Evolutionary conservation across 1,284 basidiomycete species (phyloP), one percentile per base, ranked within the genome.

Genomic region (Tausonia pullulans): DNA sequence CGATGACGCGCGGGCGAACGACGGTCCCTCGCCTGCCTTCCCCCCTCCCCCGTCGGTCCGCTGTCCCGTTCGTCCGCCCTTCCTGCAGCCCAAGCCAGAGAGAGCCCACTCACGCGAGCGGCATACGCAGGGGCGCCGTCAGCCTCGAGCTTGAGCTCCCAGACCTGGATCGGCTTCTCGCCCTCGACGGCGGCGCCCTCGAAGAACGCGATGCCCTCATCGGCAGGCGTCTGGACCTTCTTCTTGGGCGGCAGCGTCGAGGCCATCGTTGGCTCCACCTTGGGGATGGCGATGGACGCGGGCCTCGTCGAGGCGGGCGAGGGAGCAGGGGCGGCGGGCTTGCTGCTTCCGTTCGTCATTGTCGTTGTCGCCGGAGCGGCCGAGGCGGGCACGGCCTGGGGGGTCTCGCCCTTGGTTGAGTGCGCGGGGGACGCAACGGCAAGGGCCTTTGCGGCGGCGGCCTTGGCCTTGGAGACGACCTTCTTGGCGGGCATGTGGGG

Each of bases 181-280:
- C 82, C 83, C 16, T 78, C 75, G 45, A 41, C 44, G 45, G 63
- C 45, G 41, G 71, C 71, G 16, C 79, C 78, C 70, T 87, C 81
- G 72, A 95, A 95, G 79, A 90, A 94, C 55, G 87, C 86, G 72
- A 92, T 84, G 44, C 85, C 90, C 73, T 94, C 90, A 74, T 94
- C 90, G 58, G 91, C 91, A 41, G 90, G 91, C 2, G 91, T 94
- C 79, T 85, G 90, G 46, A 57, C 54, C 58, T 60, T 46, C 3
- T 27, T 27, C 27, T 27, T 27, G 27, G 27, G 27, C 27, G 27
- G 50, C 58, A 11, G 49, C 41, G 40, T 57, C 41, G 41, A 43
- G 62, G 16, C 55, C 49, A 40, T 49, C 4, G 58, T 45, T 8
- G 16, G 27, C 11, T n/a, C 8, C 4, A 44, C 46, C 45, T 53